These are phyloP conservation scores for Melaleuca quinquenervia DNA, from an alignment of 345 rosid species.

Conservation along the genomic window DNA sequence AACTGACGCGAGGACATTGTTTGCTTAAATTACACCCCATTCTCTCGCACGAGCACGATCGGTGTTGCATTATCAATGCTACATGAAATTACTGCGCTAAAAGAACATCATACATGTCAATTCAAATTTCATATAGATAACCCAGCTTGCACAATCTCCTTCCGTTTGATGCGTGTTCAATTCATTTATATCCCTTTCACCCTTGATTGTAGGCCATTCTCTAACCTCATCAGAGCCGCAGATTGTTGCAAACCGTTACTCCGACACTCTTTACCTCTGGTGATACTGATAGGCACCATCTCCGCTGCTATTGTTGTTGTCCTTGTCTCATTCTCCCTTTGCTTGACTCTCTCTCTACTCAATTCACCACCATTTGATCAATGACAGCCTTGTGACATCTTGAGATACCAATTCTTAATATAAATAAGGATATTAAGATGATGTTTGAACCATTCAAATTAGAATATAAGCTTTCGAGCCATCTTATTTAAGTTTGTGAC, in stretches of 20 bases:
- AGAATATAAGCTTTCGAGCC: neutral
- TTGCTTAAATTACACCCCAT: neutral
- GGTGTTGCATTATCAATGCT: neutral
- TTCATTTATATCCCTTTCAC: too few species aligned
- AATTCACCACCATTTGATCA: neutral
- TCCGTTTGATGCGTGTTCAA: too few species aligned
- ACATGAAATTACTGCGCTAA: neutral
- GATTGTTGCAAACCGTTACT: neutral
- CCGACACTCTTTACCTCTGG: neutral
- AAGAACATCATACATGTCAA: neutral
- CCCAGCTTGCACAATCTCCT: neutral
- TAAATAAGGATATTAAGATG: neutral
- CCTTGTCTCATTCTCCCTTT: neutral
- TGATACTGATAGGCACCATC: neutral
- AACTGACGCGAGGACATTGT: neutral
- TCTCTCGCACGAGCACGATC: neutral
- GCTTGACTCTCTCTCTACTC: neutral
- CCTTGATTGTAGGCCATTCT: neutral
- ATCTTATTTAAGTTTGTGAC: neutral
- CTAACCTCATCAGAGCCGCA: neutral
- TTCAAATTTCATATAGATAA: neutral
- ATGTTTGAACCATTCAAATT: neutral
- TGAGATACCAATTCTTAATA: neutral
- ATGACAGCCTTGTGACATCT: neutral
- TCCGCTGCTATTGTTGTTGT: neutral